These are phyloP conservation scores for Globisporangium takayamanum DNA, from an alignment of 352 stramenopile genomes.

Conservation along the genomic window DNA sequence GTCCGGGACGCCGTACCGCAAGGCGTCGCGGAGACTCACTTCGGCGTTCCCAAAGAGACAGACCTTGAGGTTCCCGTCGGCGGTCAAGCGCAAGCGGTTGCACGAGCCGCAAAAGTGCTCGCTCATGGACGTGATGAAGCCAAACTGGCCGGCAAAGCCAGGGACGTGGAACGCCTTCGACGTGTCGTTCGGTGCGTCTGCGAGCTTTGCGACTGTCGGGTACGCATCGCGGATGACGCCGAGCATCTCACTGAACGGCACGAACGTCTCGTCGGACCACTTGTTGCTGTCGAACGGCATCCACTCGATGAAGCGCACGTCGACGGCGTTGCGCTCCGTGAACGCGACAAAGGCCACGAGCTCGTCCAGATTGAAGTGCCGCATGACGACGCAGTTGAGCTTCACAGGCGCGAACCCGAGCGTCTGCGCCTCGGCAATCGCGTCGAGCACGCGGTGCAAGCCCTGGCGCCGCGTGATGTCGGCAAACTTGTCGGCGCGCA, in stretches of 20 bases:
- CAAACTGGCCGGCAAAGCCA: conserved; percentile 68
- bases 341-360: conserved; percentile 93
- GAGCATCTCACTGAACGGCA: conserved; percentile 93
- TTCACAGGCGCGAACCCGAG: conserved; percentile 81
- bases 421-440: conserved; percentile 67
- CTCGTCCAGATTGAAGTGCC: conserved; percentile 94
- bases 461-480: conserved; percentile 91
- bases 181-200: conserved; percentile 90
- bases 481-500: conserved; percentile 89
- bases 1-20: conserved; percentile 75
- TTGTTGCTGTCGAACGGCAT: conserved; percentile 98
- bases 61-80: conserved; percentile 94
- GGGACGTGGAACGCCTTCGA: conserved; percentile 91
- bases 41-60: conserved; percentile 95
- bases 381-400: conserved; percentile 98
- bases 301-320: conserved; percentile 99
- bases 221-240: conserved; percentile 34
- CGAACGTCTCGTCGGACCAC: conserved; percentile 91
- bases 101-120: conserved; percentile 97
- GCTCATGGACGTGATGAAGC: conserved; percentile 98
- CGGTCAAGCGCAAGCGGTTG: conserved; percentile 95
- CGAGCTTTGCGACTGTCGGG: conserved; percentile 41
- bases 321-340: conserved; percentile 74
- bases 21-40: conserved; percentile 89
- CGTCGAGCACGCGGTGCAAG: conserved; percentile 76